Evolutionary conservation across 805 yeast species (phyloP), one percentile per base, ranked within the genome.

Genomic region (Spathaspora boniae): DNA sequence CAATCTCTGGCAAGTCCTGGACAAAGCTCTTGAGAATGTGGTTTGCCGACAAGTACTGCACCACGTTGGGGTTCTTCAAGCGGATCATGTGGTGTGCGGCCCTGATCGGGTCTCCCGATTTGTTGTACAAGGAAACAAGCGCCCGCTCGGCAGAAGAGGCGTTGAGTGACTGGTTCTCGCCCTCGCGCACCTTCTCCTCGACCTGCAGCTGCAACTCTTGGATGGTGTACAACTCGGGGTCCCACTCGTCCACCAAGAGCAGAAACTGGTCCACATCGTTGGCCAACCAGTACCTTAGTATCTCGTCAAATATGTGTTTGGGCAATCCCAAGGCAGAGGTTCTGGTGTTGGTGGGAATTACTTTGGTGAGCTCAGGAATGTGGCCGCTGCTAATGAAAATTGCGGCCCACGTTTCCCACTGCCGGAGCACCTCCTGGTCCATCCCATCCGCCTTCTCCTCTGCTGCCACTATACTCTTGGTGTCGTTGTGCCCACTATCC

Each of bases 381-480:
- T 78, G 72, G 2, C 62, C 67, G 2, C 72, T 56, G 2, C 72
- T 63, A 2, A 78, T 56, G 43, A 80, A 82, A 9, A 65, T 69
- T 42, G 59, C 55, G 3, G 81, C 56, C 80, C 87, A 81, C 17
- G 60, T 62, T 26, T 73, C 73, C 96, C 97, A 88, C 39, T 78
- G 63, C 11, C 37, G 32, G 3, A 52, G 39, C 1, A 59, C 45
- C 34, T 58, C 64, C 29, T 42, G 44, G 5, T 47, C 46, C 8
- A 34, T 41, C 6, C 44, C 51, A 26, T 48, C 51, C 7, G 42
- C 46, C 4, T n/a, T 42, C 16, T 40, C 39, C 4, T 38, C 33
- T n/a, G 62, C 54, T 15, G 48, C 46, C 6, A 54, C 44, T 2
- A 65, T 64, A 29, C 66, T 62, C 20, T 47, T 55, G 2, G 60